A percentile compares a stretch with the other conserved stretches of the same genome.
Evolutionary conservation across 2,329 filamentous ascomycete species (phyloP).

Genomic region (Pseudogymnoascus sp.): DNA sequence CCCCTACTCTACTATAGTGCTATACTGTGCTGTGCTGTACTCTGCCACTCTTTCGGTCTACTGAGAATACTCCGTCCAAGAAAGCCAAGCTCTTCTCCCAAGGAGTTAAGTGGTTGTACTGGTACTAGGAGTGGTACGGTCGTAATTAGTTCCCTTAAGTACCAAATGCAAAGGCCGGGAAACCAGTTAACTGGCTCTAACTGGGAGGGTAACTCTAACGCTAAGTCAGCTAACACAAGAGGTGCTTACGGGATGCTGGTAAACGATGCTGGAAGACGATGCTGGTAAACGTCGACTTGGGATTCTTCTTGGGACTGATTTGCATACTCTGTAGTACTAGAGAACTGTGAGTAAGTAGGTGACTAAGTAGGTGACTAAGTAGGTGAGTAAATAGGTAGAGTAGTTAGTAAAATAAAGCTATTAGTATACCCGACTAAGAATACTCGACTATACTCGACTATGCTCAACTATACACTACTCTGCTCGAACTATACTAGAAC

Average conservation of each 20-base stretch:
- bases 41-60: neutral
- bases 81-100: neutral
- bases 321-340: neutral
- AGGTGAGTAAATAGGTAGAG: too few species aligned
- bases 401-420: too few species aligned
- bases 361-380: too few species aligned
- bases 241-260: neutral
- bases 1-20: neutral
- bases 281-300: constrained; percentile 1
- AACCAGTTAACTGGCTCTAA: neutral
- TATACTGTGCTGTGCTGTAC: neutral
- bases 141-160: neutral
- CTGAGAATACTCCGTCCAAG: neutral
- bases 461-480: neutral
- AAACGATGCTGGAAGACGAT: neutral
- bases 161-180: constrained; percentile 2
- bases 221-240: neutral
- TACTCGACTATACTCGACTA: neutral
- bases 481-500: neutral
- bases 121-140: neutral
- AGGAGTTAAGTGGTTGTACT: neutral
- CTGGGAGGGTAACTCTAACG: neutral
- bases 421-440: too few species aligned
- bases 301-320: neutral
- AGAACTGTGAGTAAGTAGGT: neutral